Evolutionary conservation across 192 early-diverging fungal genomes (phyloP).

Genomic region (Linnemannia exigua): DNA sequence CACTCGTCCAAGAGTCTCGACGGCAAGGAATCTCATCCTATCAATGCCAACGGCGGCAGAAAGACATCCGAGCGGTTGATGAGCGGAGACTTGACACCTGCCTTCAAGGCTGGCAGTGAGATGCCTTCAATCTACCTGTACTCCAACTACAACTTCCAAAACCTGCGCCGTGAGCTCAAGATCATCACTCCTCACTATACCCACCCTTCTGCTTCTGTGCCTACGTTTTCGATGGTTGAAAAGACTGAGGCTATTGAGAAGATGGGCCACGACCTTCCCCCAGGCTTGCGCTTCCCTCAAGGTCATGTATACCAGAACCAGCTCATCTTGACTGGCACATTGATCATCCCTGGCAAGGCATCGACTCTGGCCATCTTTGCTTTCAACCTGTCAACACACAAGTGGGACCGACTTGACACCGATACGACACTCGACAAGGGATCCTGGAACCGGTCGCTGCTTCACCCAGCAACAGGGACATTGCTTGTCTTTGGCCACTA

Average conservation of each 20-base stretch:
- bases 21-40: background rate
- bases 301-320: slow-evolving; percentile 53
- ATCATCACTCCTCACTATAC: slow-evolving; percentile 34
- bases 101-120: slow-evolving; percentile 41
- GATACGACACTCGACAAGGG: slow-evolving; percentile 30
- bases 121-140: slow-evolving; percentile 45
- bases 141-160: slow-evolving; percentile 57
- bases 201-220: slow-evolving; percentile 13
- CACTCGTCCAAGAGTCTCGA: slow-evolving; percentile 5
- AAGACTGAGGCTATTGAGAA: slow-evolving; percentile 25
- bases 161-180: slow-evolving; percentile 44
- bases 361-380: slow-evolving; percentile 46
- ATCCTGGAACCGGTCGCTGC: slow-evolving; percentile 45
- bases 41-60: background rate
- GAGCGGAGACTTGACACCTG: slow-evolving; percentile 42
- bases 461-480: slow-evolving; percentile 48
- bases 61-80: slow-evolving; percentile 32
- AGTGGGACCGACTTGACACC: slow-evolving; percentile 43
- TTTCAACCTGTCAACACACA: slow-evolving; percentile 16
- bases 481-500: slow-evolving; percentile 42
- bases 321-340: slow-evolving; percentile 43
- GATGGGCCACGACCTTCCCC: slow-evolving; percentile 12
- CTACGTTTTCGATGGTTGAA: slow-evolving; percentile 29
- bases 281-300: slow-evolving; percentile 51
- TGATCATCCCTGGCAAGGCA: slow-evolving; percentile 30